These are phyloP conservation scores for Cercospora sp. DNA, from an alignment of 2,329 filamentous ascomycete genomes.

Conservation along the genomic window DNA sequence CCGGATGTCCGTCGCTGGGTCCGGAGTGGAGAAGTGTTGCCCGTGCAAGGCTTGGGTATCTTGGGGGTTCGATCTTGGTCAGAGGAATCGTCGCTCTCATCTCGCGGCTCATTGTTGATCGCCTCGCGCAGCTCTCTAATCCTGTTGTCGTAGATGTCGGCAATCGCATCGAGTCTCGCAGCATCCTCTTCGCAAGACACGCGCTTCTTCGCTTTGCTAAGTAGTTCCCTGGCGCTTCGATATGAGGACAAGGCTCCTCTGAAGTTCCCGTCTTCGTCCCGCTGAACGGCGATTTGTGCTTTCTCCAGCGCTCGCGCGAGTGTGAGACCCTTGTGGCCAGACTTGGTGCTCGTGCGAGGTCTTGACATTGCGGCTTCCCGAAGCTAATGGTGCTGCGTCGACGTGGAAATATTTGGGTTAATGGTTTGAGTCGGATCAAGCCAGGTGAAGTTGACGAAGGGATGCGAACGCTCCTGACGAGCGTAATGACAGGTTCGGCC, in stretches of 20 bases:
- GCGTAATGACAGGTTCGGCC: conserved; percentile 10
- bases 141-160: background rate
- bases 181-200: conserved; percentile 7
- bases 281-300: conserved; percentile 8
- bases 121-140: conserved; percentile 6
- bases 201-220: conserved; percentile 11
- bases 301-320: conserved; percentile 10
- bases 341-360: conserved; percentile 1
- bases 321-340: background rate
- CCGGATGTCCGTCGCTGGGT: background rate
- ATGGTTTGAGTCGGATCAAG: background rate
- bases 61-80: background rate
- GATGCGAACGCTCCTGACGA: background rate
- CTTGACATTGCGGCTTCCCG: background rate
- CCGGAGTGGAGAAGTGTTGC: background rate
- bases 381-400: background rate
- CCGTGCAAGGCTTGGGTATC: background rate
- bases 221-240: conserved; percentile 9
- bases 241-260: conserved; percentile 14
- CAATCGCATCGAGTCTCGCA: conserved; percentile 4
- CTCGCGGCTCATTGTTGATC: conserved; percentile 14
- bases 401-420: background rate
- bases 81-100: conserved; percentile 4
- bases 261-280: conserved; percentile 9
- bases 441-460: conserved; percentile 3